Conservation (phyloP, 2,329 filamentous ascomycete genomes). For the Fusarium haematococcum region DNA sequence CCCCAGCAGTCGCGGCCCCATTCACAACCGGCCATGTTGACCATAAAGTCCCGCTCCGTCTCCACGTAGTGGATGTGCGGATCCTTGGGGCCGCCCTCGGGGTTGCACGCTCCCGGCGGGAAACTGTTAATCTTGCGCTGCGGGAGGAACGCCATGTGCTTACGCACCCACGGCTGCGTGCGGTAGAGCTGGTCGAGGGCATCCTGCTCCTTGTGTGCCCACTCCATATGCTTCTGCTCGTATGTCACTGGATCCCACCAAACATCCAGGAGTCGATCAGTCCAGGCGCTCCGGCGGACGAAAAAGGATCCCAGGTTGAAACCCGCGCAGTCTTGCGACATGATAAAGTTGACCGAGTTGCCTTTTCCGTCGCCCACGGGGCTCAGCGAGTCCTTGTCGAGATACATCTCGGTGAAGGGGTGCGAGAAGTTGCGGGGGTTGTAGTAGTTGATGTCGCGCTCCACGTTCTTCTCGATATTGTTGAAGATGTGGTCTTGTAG, state of each 20-base stretch:
- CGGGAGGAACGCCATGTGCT: constrained; percentile 87
- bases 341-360: constrained; percentile 85
- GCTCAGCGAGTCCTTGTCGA: constrained; percentile 81
- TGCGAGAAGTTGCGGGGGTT: constrained; percentile 96
- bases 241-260: constrained; percentile 99
- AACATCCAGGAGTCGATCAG: constrained; percentile 89
- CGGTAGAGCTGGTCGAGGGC: constrained; percentile 92
- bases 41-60: constrained; percentile 88
- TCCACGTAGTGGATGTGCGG: constrained; percentile 86
- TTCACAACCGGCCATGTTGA: constrained; percentile 98
- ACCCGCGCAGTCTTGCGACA: constrained; percentile 93
- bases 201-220: constrained; percentile 99
- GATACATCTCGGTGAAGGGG: constrained; percentile 77
- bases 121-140: constrained; percentile 97
- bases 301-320: constrained; percentile 99
- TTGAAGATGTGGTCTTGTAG: constrained; percentile 93
- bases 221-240: constrained; percentile 98
- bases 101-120: constrained; percentile 87
- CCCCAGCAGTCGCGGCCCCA: constrained; percentile 98
- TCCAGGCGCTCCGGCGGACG: constrained; percentile 85
- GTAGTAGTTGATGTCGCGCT: constrained; percentile 96
- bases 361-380: constrained; percentile 80
- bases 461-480: constrained; percentile 77
- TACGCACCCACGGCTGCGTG: constrained; percentile 91
- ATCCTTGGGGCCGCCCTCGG: constrained; percentile 73